phyloP scores from a whole-genome alignment of 495 filamentous ascomycete species.

The Rusavskia elegans region DNA sequence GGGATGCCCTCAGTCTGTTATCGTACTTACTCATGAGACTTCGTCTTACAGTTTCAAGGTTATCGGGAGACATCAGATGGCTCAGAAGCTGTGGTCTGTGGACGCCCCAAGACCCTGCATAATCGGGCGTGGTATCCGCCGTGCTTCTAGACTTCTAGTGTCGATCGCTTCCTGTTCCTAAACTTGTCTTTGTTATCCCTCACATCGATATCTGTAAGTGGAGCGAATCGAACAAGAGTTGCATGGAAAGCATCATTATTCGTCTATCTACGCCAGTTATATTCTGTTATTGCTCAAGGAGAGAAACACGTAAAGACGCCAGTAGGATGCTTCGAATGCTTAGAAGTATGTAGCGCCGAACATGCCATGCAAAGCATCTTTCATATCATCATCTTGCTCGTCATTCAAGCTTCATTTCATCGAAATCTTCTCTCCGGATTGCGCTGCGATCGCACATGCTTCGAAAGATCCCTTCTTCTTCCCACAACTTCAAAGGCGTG shows the following conservation, averaged over 20 bases:
- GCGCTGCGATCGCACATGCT: slow-evolving; percentile 88
- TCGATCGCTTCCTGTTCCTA: background rate
- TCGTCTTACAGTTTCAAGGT: too few relatives aligned
- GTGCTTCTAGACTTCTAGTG: background rate
- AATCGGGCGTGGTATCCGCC: background rate
- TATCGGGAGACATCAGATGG: too few relatives aligned
- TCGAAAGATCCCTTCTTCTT: slow-evolving; percentile 61
- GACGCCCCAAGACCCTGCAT: background rate
- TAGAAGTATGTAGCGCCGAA: background rate
- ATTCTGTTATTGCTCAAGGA: too few relatives aligned
- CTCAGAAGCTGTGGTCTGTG: background rate
- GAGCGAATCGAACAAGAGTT: too few relatives aligned
- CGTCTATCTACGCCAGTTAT: background rate
- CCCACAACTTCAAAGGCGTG: slow-evolving; percentile 54
- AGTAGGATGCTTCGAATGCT: background rate
- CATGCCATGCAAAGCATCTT: background rate
- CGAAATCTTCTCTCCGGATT: slow-evolving; percentile 62
- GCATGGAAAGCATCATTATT: too few relatives aligned
- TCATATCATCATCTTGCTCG: background rate
- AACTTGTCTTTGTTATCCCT: background rate
- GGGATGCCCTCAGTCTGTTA: too few relatives aligned
- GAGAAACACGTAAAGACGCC: too few relatives aligned
- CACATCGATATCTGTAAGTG: too few relatives aligned
- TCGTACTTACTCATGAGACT: too few relatives aligned
- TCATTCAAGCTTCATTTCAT: slow-evolving; percentile 3